phyloP scores from a whole-genome alignment of 2,329 filamentous ascomycete genomes.

The Phialocephala sp. region DNA sequence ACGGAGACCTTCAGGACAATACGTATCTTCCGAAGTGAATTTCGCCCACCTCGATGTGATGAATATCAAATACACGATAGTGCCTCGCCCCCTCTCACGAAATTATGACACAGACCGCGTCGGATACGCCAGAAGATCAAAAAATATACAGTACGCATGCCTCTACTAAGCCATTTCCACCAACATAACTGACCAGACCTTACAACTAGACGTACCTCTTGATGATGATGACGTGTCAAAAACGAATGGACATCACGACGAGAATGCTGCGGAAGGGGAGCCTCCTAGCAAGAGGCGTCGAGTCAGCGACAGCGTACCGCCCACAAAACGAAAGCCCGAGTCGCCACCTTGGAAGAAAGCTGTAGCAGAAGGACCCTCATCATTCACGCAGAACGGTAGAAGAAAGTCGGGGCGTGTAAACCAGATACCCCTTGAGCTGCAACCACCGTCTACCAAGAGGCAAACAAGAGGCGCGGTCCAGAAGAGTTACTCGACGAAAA shows the following conservation, averaged over 20 bases:
- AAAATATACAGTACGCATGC: conserved; percentile 36
- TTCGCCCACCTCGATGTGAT: conserved; percentile 62
- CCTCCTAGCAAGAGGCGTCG: conserved; percentile 71
- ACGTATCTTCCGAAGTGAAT: conserved; percentile 57
- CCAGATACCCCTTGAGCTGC: conserved; percentile 57
- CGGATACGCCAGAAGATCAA: conserved; percentile 42
- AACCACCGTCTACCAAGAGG: conserved; percentile 56
- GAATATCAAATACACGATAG: conserved; percentile 60
- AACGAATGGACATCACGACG: conserved; percentile 41
- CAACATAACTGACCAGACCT: conserved; percentile 27
- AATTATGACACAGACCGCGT: conserved; percentile 45
- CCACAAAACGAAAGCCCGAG: conserved; percentile 56
- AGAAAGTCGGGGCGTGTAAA: conserved; percentile 72
- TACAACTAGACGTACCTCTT: conserved; percentile 33
- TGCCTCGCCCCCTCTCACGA: conserved; percentile 38
- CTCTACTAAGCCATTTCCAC: conserved; percentile 10
- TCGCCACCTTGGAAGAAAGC: conserved; percentile 96
- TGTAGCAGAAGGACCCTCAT: conserved; percentile 83
- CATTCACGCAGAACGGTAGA: conserved; percentile 76
- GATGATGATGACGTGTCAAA: conserved; percentile 36
- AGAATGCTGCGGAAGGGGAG: conserved; percentile 47
- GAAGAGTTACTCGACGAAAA: conserved; percentile 38
- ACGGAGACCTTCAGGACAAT: conserved; percentile 54
- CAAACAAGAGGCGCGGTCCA: conserved; percentile 55
- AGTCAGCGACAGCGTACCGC: conserved; percentile 55